These are phyloP conservation scores for Penicillium bialowiezense DNA, from an alignment of 495 filamentous ascomycete genomes.

Conservation along the genomic window DNA sequence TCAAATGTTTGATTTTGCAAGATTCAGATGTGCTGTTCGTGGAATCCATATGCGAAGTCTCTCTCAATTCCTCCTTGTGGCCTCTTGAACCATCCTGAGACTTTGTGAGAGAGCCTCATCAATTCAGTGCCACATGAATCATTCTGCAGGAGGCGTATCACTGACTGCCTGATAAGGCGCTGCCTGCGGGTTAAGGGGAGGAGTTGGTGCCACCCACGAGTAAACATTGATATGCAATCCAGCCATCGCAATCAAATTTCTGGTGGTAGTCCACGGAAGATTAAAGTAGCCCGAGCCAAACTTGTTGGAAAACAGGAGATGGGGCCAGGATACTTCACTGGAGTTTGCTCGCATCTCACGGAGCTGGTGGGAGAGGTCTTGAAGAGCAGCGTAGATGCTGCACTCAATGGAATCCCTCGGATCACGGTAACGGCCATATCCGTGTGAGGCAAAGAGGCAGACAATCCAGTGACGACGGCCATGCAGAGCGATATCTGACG, in stretches of 20 bases:
- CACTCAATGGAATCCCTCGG: conserved; percentile 30
- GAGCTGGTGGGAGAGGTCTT: conserved; percentile 25
- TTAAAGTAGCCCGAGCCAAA: conserved; percentile 2
- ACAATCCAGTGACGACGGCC: conserved; percentile 44
- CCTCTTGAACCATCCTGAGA: no score
- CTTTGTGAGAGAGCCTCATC: no score
- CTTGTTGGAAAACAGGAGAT: neutral
- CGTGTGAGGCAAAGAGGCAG: conserved; percentile 45
- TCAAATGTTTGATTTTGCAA: no score
- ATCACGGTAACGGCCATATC: conserved; percentile 29
- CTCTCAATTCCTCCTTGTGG: no score
- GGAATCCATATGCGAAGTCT: no score
- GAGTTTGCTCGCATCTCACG: no score
- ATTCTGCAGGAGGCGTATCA: no score
- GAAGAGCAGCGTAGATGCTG: conserved; percentile 37
- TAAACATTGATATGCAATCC: conserved; percentile 4
- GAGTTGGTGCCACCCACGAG: no score
- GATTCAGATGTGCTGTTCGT: no score
- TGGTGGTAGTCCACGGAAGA: neutral
- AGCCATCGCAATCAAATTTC: neutral
- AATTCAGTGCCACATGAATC: no score
- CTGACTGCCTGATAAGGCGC: no score
- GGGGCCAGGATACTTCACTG: neutral
- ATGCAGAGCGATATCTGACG: conserved; percentile 13
- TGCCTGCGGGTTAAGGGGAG: no score